Conservation (phyloP, 768 basidiomycete species). For the Jaapia argillacea region DNA sequence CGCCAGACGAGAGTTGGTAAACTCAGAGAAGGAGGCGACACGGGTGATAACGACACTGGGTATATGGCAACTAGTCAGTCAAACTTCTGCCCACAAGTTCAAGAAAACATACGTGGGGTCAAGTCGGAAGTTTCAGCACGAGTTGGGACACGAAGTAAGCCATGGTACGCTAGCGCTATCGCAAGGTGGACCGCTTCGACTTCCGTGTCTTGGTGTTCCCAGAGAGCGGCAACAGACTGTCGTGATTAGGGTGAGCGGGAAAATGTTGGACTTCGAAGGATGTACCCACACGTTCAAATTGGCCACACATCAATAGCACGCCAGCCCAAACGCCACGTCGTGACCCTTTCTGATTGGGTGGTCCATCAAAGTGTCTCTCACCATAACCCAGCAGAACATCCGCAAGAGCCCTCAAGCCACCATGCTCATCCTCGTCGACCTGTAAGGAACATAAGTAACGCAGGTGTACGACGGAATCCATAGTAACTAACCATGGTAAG, state of each 20-base stretch:
- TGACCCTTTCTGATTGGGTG: conserved; percentile 45
- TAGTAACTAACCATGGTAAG: conserved; percentile 55
- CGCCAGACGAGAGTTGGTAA: conserved; percentile 84
- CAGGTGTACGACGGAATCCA: not conserved
- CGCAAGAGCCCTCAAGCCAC: conserved; percentile 60
- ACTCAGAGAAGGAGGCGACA: conserved; percentile 62
- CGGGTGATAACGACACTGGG: conserved; percentile 61
- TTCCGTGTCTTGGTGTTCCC: conserved; percentile 80
- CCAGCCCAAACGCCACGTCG: conserved; percentile 69
- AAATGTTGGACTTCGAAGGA: conserved; percentile 5
- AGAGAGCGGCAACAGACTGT: conserved; percentile 84
- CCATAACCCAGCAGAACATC: conserved; percentile 74
- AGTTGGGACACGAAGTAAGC: conserved; percentile 76
- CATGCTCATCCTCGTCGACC: conserved; percentile 78
- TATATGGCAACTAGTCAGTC: not conserved
- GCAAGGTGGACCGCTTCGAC: conserved; percentile 93
- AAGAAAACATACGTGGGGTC: conserved; percentile 46
- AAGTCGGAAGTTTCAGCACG: conserved; percentile 77
- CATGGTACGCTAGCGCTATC: conserved; percentile 88
- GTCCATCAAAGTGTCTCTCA: conserved; percentile 72
- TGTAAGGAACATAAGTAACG: conserved; percentile 15
- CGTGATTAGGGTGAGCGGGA: too few relatives aligned
- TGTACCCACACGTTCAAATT: conserved; percentile 79
- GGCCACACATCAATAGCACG: conserved; percentile 83
- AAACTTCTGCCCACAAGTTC: not conserved